Base-by-base conservation (phyloP, 2,329 filamentous ascomycete genomes). In the Penicillium hordei region DNA sequence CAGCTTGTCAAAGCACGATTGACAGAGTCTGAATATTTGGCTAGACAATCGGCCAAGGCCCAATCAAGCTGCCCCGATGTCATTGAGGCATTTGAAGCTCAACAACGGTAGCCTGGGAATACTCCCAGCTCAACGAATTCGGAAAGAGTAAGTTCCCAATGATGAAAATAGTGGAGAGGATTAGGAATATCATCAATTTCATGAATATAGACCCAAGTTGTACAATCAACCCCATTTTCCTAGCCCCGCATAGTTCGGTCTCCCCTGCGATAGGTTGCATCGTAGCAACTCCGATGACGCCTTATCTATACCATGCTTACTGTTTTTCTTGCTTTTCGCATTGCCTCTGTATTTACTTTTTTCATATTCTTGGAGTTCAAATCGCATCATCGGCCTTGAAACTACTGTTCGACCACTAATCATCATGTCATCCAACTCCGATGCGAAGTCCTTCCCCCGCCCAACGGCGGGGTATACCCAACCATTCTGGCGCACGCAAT, bases 1-100 rank as follows among this genome's bases (percentile, higher is more conserved):
- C 48, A 58, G 4, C 58, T 72, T n/a, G 45, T 61, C 9, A 64
- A 64, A 15, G 66, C 67, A 9, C 60, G 65, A 8, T 57, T 63
- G 12, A 51, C 51, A 13, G 68, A 70, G 6, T 68, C 67, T 23
- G 56, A 60, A 21, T 61, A 53, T 45, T 7, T 55, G n/a, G 51
- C 55, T 40, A 48, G 48, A 19, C n/a, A 49, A 23, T 58, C 48
- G 9, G 27, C 42, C 13, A 43, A 52, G 21, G 43, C 54, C 5
- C 49, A 52, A 34, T 52, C 55, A 2, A 52, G 52, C 21, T 52
- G 55, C 25, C 23, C 40, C 3, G 21, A 46, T 25, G 36, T 60
- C 3, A 39, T 60, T n/a, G 54, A 53, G 15, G 25, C 19, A n/a
- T 66, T 65, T 17, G 57, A 63, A 17, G 44, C 33, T 25, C 33